Percentiles rank a stretch among this genome's conserved stretches.
These are phyloP conservation scores for Saraca asoca DNA, from an alignment of 331 rosid genomes.

Conservation along the genomic window DNA sequence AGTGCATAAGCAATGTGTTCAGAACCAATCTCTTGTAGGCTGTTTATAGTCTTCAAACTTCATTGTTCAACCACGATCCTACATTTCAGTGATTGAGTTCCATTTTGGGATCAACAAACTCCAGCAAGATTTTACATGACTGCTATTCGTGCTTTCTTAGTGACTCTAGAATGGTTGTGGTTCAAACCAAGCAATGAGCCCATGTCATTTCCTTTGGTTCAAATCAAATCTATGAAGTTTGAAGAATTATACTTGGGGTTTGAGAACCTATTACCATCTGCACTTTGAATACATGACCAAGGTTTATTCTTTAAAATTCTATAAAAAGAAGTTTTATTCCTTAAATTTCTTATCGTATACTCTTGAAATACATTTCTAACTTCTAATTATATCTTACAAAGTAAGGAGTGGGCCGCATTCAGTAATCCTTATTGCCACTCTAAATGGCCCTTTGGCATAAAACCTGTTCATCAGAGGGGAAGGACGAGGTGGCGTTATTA, in stretches of 20 bases:
- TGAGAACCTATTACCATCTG: not conserved
- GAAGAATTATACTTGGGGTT: too few relatives aligned
- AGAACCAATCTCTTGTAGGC: slow-evolving; percentile 11
- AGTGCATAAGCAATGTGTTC: slow-evolving; percentile 3
- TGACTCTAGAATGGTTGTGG: not conserved
- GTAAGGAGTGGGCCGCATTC: not conserved
- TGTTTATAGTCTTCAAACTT: slow-evolving; percentile 19
- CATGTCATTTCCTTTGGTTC: not conserved
- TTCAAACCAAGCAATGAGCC: not conserved
- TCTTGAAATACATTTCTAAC: not conserved
- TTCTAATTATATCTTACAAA: not conserved
- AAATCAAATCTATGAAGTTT: not conserved
- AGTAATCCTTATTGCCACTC: not conserved
- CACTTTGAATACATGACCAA: slow-evolving; percentile 11
- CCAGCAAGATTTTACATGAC: slow-evolving; percentile 3
- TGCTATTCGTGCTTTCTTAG: not conserved
- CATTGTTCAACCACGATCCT: slow-evolving; percentile 12
- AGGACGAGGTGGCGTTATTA: not conserved
- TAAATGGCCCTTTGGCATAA: not conserved
- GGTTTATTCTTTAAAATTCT: too few relatives aligned
- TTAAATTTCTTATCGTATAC: not conserved
- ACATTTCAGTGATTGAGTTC: slow-evolving; percentile 10
- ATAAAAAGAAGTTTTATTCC: not conserved
- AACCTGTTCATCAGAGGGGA: not conserved
- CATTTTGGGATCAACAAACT: slow-evolving; percentile 14